A percentile compares a stretch with the other conserved stretches of the same genome.
Conservation (phyloP, 2,329 filamentous ascomycete genomes). For the Pyrenophora graminea region DNA sequence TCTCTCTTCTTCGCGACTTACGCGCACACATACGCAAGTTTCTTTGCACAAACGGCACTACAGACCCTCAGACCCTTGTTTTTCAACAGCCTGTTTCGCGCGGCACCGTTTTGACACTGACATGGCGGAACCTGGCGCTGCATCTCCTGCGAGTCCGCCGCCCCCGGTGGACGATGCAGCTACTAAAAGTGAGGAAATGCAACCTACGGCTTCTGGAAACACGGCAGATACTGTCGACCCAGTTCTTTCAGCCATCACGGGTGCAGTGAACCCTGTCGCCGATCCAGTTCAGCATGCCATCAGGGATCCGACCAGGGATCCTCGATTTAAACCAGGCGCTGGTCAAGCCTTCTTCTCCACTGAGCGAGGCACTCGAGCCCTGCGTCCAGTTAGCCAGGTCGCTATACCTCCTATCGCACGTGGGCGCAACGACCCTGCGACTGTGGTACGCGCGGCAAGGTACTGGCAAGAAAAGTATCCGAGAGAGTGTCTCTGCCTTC, state of each 20-base stretch:
- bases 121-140: slow-evolving; percentile 1
- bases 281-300: slow-evolving; percentile 2
- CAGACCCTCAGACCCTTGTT: slow-evolving; percentile 4
- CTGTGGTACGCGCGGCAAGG: slow-evolving; percentile 26
- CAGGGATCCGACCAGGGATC: slow-evolving; percentile 3
- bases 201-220: not conserved
- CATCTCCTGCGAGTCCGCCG: slow-evolving; percentile 1
- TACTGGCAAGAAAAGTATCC: slow-evolving; percentile 31
- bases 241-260: not conserved
- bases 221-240: slow-evolving; percentile 11
- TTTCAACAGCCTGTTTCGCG: slow-evolving; percentile 1
- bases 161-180: slow-evolving; percentile 1
- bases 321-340: slow-evolving; percentile 9
- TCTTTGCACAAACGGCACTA: not conserved
- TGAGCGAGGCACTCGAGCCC: slow-evolving; percentile 23
- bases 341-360: slow-evolving; percentile 39
- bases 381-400: slow-evolving; percentile 20
- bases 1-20: not conserved
- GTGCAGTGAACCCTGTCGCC: slow-evolving; percentile 14
- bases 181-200: slow-evolving; percentile 1
- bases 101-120: slow-evolving; percentile 1
- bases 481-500: slow-evolving; percentile 31
- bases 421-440: slow-evolving; percentile 21
- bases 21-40: not conserved
- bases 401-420: slow-evolving; percentile 31